Conservation (phyloP, 345 rosid species). For the Carallia brachiata region DNA sequence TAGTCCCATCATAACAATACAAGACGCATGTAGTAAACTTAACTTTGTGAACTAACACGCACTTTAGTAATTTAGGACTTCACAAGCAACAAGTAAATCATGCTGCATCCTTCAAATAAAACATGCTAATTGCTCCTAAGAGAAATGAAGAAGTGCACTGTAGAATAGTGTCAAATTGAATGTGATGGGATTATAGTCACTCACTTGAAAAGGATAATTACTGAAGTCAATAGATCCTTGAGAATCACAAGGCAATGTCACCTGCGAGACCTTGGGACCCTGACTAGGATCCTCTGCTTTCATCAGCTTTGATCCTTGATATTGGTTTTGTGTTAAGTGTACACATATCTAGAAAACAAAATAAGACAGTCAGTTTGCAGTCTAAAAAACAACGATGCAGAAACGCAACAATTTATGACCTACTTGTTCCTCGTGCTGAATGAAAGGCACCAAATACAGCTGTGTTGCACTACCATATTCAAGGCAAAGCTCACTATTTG, state of each 20-base stretch:
- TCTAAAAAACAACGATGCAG: constrained; percentile 8
- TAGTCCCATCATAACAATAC: background rate
- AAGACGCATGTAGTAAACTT: background rate
- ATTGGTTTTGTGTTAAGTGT: constrained; percentile 56
- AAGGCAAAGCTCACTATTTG: constrained; percentile 60
- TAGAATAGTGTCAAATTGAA: background rate
- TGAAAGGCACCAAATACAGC: constrained; percentile 70
- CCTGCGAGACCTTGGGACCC: constrained; percentile 68
- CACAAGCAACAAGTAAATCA: background rate
- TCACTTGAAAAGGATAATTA: constrained; percentile 80
- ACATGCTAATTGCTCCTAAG: background rate
- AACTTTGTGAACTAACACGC: background rate
- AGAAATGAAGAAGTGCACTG: background rate
- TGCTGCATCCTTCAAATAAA: background rate
- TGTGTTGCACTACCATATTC: constrained; percentile 98
- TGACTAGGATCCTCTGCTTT: constrained; percentile 53
- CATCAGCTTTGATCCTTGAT: constrained; percentile 62
- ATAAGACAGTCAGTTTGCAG: constrained; percentile 12
- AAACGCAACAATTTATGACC: constrained; percentile 14
- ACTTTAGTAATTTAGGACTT: background rate
- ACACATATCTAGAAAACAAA: constrained; percentile 58
- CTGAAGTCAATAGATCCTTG: constrained; percentile 84
- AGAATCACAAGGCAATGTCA: constrained; percentile 77
- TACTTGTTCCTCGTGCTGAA: constrained; percentile 80
- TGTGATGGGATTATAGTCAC: constrained; percentile 18